Conservation (phyloP, 1,284 basidiomycete species). For the Moesziomyces aphidis region DNA sequence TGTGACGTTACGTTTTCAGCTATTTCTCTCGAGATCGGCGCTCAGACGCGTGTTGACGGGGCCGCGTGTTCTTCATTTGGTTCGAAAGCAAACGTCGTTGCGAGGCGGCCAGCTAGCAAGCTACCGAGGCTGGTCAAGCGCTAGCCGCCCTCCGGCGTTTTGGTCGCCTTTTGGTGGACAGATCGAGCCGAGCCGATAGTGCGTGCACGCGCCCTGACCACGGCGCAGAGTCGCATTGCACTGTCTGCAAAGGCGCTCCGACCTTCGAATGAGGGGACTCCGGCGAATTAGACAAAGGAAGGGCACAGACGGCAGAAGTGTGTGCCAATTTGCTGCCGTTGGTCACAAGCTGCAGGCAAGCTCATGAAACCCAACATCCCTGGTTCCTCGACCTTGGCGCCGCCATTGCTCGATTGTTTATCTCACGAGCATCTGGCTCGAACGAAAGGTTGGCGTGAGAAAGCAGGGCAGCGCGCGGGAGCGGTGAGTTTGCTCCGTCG, state of each 20-base stretch:
- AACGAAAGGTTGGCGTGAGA: neutral
- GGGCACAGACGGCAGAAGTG: neutral
- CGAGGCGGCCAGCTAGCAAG: too few relatives aligned
- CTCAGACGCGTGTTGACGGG: neutral
- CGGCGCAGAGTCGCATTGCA: neutral
- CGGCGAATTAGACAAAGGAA: neutral
- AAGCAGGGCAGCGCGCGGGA: neutral
- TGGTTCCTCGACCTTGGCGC: neutral
- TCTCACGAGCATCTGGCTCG: neutral
- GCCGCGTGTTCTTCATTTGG: too few relatives aligned
- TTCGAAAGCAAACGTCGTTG: neutral
- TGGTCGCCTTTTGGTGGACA: neutral
- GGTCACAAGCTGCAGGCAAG: neutral
- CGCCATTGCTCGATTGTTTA: neutral
- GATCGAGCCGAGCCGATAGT: neutral
- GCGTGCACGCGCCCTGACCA: neutral
- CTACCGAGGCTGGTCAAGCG: neutral
- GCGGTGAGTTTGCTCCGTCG: neutral
- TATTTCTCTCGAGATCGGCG: neutral
- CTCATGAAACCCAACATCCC: neutral
- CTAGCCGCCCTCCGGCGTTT: neutral
- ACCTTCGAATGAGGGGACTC: neutral
- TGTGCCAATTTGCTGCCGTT: neutral
- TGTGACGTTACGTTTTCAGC: neutral
- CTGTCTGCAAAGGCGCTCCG: neutral